Base-by-base conservation (phyloP, 2,329 filamentous ascomycete genomes). In the Endocalyx cinctus region DNA sequence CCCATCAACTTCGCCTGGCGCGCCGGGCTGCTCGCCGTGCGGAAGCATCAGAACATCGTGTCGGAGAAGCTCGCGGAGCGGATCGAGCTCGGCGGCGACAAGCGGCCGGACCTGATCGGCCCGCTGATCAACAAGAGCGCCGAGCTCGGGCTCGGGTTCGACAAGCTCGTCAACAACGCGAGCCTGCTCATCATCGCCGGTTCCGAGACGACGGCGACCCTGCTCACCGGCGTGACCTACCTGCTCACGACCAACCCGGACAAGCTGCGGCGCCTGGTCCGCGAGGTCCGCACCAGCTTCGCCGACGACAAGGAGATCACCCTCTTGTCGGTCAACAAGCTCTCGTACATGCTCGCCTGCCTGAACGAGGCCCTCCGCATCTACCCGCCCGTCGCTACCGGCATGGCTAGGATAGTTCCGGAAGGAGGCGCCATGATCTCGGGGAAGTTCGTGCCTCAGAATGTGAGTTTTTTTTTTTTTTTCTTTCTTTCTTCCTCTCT, bases 161-260 rank as follows among this genome's bases (percentile, higher is more conserved):
- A 45, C 11, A 34, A 50, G 19, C 35, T 57, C 0, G 35, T 35
- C 3, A 34, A 31, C 22, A 57, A 56, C 33, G 43, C 50, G 5
- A 44, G 33, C n/a, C 42, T 57, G 10, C 45, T 64, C 4, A 54
- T 73, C 18, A 51, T 67, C 11, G 69, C 67, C 5, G 69, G 70
- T 5, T 67, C 64, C 4, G 70, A 74, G 44, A 75, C 70, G 5
- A 72, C 69, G 1, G 66, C 70, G 0, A 70, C 67, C 0, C 51
- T 66, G 3, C 53, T 73, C 12, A 51, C 58, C 40, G 47, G 66
- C 42, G 45, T 55, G 39, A 43, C 54, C 0, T 72, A 59, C 38
- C 48, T 65, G 5, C 50, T 73, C 7, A 46, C 67, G 3, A 55
- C 50, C 4, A 52, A 67, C 34, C 60, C 58, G 1, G 39, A 54